Conservation (phyloP, 2,329 filamentous ascomycete species). For the Aspergillus latus region DNA sequence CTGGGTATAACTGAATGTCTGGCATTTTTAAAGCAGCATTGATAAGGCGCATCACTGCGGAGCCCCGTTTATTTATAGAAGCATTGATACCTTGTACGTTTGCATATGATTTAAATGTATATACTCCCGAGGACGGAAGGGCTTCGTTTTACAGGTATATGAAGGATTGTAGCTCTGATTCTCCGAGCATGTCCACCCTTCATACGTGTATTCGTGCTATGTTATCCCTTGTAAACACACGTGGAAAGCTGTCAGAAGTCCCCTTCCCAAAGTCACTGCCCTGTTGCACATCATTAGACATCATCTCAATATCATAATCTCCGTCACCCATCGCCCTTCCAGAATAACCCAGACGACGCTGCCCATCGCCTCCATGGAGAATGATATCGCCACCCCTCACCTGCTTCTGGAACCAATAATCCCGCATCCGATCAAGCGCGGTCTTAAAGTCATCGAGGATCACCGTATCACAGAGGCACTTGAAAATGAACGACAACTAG, state of each 20-base stretch:
- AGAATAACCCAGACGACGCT: neutral
- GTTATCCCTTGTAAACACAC: constrained; percentile 6
- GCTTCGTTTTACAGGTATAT: no score
- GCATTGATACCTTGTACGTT: no score
- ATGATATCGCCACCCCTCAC: constrained; percentile 4
- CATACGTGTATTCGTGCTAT: neutral
- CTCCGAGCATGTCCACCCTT: neutral
- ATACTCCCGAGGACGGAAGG: no score
- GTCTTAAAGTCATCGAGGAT: constrained; percentile 70
- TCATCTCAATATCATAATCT: constrained; percentile 3
- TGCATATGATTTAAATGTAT: no score
- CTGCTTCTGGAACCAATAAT: constrained; percentile 11
- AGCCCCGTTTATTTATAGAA: no score
- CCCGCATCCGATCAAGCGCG: constrained; percentile 39
- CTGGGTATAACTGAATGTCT: neutral
- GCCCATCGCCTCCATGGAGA: neutral
- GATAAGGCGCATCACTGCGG: neutral
- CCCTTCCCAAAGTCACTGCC: neutral
- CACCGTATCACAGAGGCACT: constrained; percentile 66
- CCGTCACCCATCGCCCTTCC: neutral
- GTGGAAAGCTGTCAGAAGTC: neutral
- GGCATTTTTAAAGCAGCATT: neutral
- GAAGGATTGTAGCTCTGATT: neutral
- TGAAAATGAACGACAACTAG: constrained; percentile 61
- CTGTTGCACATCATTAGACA: neutral